Percentiles rank a stretch among this genome's conserved stretches.
Conservation (phyloP, 441 rosid species). For the Adansonia grandidieri region DNA sequence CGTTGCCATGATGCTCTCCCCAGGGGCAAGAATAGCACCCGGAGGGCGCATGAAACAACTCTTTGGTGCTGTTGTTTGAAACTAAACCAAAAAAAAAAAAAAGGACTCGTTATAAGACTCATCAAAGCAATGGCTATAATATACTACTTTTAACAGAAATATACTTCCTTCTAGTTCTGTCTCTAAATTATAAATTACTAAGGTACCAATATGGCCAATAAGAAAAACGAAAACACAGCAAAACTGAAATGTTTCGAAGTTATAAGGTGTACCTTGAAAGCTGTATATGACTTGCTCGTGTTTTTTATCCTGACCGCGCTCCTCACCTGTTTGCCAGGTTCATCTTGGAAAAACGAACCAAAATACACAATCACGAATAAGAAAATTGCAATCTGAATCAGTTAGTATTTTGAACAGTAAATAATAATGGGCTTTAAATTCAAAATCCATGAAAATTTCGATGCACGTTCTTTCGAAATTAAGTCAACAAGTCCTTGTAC, state of each 20-base stretch:
- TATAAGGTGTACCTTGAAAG: conserved; percentile 69
- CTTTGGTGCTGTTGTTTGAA: conserved; percentile 79
- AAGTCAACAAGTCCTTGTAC: not conserved
- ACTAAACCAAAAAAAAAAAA: conserved; percentile 39
- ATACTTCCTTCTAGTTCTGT: not conserved
- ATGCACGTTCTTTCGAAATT: not conserved
- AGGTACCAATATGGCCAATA: not conserved
- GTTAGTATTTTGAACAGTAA: not conserved
- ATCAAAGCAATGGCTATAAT: not conserved
- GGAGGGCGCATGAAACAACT: conserved; percentile 89
- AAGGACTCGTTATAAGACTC: not conserved
- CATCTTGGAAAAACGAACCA: conserved; percentile 56
- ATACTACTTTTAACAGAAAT: not conserved
- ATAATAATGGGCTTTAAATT: not conserved
- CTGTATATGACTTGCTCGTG: conserved; percentile 84
- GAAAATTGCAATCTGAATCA: not conserved
- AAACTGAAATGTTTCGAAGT: not conserved
- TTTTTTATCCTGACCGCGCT: conserved; percentile 93
- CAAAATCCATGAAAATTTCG: not conserved
- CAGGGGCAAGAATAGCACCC: conserved; percentile 71
- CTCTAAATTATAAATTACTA: conserved; percentile 39
- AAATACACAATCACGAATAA: conserved; percentile 16
- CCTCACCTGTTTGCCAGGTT: conserved; percentile 95
- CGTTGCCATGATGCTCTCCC: conserved; percentile 67
- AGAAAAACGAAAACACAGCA: not conserved